Percentiles rank a stretch among this genome's conserved stretches.
These are phyloP conservation scores for Fusarium sulawesiense DNA, from an alignment of 2,329 filamentous ascomycete species.

Conservation along the genomic window DNA sequence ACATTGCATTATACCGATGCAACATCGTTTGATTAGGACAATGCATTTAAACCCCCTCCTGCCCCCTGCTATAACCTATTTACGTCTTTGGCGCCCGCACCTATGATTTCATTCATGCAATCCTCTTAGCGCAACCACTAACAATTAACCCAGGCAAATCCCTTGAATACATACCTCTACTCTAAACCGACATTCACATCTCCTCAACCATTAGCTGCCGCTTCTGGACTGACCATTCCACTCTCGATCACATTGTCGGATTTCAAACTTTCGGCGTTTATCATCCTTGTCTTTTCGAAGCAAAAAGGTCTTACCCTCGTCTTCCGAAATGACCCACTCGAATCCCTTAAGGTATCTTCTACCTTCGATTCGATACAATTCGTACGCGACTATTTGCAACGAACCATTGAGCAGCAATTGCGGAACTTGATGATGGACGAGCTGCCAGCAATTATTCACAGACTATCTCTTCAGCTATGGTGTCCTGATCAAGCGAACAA, in stretches of 20 bases:
- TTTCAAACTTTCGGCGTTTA: slow-evolving; percentile 95
- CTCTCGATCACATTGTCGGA: slow-evolving; percentile 96
- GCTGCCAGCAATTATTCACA: slow-evolving; percentile 93
- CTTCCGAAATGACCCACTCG: slow-evolving; percentile 96
- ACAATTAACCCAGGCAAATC: slow-evolving; percentile 78
- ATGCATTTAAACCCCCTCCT: slow-evolving; percentile 24
- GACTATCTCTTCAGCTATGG: slow-evolving; percentile 87
- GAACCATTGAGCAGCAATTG: slow-evolving; percentile 93
- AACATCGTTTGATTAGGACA: slow-evolving; percentile 25
- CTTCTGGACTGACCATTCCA: slow-evolving; percentile 94
- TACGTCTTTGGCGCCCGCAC: slow-evolving; percentile 22
- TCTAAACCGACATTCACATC: slow-evolving; percentile 94
- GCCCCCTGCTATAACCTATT: slow-evolving; percentile 7
- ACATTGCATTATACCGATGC: slow-evolving; percentile 21
- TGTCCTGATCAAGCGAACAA: slow-evolving; percentile 79
- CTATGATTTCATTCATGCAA: slow-evolving; percentile 38
- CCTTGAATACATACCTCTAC: slow-evolving; percentile 92
- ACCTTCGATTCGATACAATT: slow-evolving; percentile 99
- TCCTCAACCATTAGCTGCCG: slow-evolving; percentile 89
- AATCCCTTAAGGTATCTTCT: slow-evolving; percentile 97
- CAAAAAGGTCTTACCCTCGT: slow-evolving; percentile 97
- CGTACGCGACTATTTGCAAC: slow-evolving; percentile 94
- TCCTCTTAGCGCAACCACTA: slow-evolving; percentile 53
- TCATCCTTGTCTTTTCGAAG: slow-evolving; percentile 96
- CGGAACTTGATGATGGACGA: slow-evolving; percentile 98